Conservation (phyloP, 768 basidiomycete genomes). For the Amanita phalloides region DNA sequence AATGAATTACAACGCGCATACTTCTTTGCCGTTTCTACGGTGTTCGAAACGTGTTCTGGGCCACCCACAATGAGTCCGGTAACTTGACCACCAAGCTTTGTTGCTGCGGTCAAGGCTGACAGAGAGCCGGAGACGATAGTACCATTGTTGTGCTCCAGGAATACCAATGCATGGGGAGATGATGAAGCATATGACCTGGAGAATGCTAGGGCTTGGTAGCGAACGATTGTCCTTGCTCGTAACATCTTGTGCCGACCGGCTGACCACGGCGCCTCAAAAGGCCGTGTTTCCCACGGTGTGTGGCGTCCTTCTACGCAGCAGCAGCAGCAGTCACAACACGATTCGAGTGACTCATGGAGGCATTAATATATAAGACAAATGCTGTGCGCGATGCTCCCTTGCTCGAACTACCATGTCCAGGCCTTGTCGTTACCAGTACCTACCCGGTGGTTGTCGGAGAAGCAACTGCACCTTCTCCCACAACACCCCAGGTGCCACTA, state of each 20-base stretch:
- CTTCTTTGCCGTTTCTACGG: slow-evolving; percentile 77
- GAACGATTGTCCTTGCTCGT: not conserved
- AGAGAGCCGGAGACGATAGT: slow-evolving; percentile 76
- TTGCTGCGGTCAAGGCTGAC: slow-evolving; percentile 87
- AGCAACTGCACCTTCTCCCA: slow-evolving; percentile 25
- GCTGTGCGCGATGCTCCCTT: not conserved
- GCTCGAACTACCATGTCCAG: slow-evolving; percentile 1
- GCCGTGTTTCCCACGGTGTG: not conserved
- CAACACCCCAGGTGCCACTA: not conserved
- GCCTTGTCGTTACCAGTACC: slow-evolving; percentile 1
- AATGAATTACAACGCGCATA: slow-evolving; percentile 18
- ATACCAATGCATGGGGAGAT: slow-evolving; percentile 72
- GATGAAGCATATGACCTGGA: slow-evolving; percentile 46
- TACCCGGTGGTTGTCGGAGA: slow-evolving; percentile 39
- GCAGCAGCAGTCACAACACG: too few species aligned
- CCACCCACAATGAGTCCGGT: slow-evolving; percentile 69
- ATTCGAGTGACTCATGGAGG: too few species aligned
- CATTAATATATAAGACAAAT: not conserved
- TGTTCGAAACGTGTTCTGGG: slow-evolving; percentile 50
- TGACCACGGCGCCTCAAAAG: not conserved
- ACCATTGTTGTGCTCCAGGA: slow-evolving; percentile 80
- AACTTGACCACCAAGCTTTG: slow-evolving; percentile 76
- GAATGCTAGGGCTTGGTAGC: not conserved
- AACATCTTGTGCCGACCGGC: slow-evolving; percentile 1
- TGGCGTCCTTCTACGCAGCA: not conserved